These are phyloP conservation scores for Penicillium mononematosum DNA, from an alignment of 495 filamentous ascomycete genomes.

Conservation along the genomic window DNA sequence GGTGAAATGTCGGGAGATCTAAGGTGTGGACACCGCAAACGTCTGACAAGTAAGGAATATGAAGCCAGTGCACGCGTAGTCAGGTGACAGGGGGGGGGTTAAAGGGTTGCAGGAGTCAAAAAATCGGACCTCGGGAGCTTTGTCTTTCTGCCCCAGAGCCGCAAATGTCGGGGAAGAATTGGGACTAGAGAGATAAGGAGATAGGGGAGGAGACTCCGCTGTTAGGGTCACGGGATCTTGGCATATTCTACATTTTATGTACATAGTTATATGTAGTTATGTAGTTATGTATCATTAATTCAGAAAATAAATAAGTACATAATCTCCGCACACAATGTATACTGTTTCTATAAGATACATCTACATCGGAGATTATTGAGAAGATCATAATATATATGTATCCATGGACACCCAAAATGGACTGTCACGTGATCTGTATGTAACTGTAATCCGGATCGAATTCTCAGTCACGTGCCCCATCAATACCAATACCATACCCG, in stretches of 20 bases:
- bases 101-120: slow-evolving; percentile 5
- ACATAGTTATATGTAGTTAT: neutral
- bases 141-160: slow-evolving; percentile 21
- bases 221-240: slow-evolving; percentile 4
- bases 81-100: slow-evolving; percentile 23
- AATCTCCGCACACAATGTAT: neutral
- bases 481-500: slow-evolving; percentile 20
- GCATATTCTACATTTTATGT: neutral
- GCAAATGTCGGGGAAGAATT: slow-evolving; percentile 23
- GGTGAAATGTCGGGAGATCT: slow-evolving; percentile 7
- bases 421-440: neutral
- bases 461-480: neutral
- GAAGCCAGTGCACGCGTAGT: slow-evolving; percentile 18
- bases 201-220: slow-evolving; percentile 8
- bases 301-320: neutral
- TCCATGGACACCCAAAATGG: too few relatives aligned
- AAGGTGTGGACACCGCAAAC: slow-evolving; percentile 18
- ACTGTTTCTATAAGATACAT: too few relatives aligned
- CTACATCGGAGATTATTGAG: neutral
- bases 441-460: neutral
- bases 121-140: slow-evolving; percentile 3
- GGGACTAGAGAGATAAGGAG: slow-evolving; percentile 7
- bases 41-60: slow-evolving; percentile 3
- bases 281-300: neutral
- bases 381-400: neutral